These are phyloP conservation scores for Canavalia ensiformis DNA, from an alignment of 306 rosid genomes.

Conservation along the genomic window DNA sequence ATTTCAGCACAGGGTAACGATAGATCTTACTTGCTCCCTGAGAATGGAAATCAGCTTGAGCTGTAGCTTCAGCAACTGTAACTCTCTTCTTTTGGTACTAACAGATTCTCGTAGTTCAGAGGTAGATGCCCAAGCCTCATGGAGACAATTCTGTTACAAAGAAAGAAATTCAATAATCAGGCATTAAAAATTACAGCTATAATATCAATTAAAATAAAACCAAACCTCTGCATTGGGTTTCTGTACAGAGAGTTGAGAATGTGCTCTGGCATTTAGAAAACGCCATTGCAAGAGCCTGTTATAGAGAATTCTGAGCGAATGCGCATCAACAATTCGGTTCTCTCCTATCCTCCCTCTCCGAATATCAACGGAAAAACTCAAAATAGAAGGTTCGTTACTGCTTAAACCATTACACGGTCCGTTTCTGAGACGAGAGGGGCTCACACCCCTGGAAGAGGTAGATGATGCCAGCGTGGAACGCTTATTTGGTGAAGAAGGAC, in stretches of 20 bases:
- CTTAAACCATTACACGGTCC: background rate
- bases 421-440: background rate
- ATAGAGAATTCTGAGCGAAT: slow-evolving; percentile 2
- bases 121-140: slow-evolving; percentile 7
- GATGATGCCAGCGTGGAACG: too few relatives aligned
- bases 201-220: background rate
- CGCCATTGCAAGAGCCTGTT: slow-evolving; percentile 22
- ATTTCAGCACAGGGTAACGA: background rate
- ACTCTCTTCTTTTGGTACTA: background rate
- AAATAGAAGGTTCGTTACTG: background rate
- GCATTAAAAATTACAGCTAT: background rate
- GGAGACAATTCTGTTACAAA: background rate
- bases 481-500: background rate
- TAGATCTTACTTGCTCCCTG: slow-evolving; percentile 14
- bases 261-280: background rate
- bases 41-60: background rate
- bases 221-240: background rate
- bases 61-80: slow-evolving; percentile 10
- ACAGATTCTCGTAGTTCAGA: slow-evolving; percentile 11
- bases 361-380: background rate
- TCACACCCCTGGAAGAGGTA: background rate
- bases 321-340: background rate
- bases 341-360: slow-evolving; percentile 2
- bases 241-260: background rate
- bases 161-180: background rate